Base-by-base conservation (phyloP, 163 green algal genomes). In the Botryococcus braunii region DNA sequence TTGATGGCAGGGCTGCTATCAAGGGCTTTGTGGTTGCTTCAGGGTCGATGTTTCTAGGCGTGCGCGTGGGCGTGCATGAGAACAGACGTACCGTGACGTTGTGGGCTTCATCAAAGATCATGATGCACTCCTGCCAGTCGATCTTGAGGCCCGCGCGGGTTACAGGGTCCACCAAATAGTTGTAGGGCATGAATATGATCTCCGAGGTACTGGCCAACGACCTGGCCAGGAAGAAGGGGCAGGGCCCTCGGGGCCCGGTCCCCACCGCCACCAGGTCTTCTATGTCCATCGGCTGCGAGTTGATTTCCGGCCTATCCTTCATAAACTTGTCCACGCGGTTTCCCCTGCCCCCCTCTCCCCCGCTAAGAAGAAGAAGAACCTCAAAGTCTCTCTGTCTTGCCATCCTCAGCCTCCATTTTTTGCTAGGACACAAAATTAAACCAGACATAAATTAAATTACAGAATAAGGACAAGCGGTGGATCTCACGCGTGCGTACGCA, bases 91-190 rank as follows among this genome's bases (percentile, higher is more conserved):
- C 89, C 83, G 95, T 86, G 31, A 99, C 75, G 77, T 98, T 98
- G 83, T 98, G 94, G 7, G 90, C 94, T 74, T 98, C 94, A 61
- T 99, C 94, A 68, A 98, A 94, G 56, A 98, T 94, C 37, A 99
- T 72, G 0, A 97, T 74, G 0, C 85, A 72, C 57, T 83, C 81
- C 9, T 78, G 56, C 83, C 89, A 90, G 38, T 81, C 69, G 23
- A 60, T 74, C 63, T 67, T 49, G 52, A 88, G 69, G 34, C 77
- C 76, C 23, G 27, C 43, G 23, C 82, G 65, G 11, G 65, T 82
- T 63, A 74, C 74, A n/a, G 69, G 41, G 52, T 98, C 92, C 39
- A 98, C 79, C 13, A 99, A 76, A 78, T 98, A 98, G 76, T 97
- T 97, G 86, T 99, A 99, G 0, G 94, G 94, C 81, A 97, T 86